Percentiles rank a stretch among this genome's conserved stretches.
These are phyloP conservation scores for Irpex lacteus DNA, from an alignment of 1,284 basidiomycete species.

Conservation along the genomic window DNA sequence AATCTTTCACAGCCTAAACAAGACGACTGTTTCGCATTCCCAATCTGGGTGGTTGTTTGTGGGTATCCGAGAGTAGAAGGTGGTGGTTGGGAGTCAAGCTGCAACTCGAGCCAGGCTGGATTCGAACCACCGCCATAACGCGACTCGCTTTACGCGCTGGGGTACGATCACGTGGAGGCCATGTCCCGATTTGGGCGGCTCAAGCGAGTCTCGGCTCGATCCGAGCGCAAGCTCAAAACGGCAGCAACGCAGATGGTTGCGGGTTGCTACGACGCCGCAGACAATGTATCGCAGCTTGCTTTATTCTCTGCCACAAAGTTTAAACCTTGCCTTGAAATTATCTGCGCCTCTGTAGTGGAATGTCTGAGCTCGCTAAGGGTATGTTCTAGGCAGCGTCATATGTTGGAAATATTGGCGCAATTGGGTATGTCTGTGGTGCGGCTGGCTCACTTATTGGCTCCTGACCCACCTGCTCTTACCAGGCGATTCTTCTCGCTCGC, in stretches of 20 bases:
- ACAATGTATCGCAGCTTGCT: neutral
- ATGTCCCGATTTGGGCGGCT: conserved; percentile 1
- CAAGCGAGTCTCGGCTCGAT: neutral
- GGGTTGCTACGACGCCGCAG: neutral
- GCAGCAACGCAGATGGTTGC: neutral
- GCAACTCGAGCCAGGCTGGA: neutral
- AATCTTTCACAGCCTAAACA: neutral
- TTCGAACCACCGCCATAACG: conserved; percentile 9
- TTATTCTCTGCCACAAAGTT: neutral
- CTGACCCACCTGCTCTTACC: neutral
- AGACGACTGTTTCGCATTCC: neutral
- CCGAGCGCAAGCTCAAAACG: neutral
- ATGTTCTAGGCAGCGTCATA: neutral
- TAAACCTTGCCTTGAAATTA: neutral
- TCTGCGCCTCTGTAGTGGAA: too few species aligned
- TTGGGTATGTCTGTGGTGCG: neutral
- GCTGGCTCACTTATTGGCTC: neutral
- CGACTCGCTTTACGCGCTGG: conserved; percentile 8
- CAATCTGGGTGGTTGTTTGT: neutral
- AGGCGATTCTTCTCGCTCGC: neutral
- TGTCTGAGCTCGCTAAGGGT: too few species aligned
- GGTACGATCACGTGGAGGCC: conserved; percentile 28
- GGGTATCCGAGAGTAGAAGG: neutral
- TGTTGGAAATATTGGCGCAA: neutral
- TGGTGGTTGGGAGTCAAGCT: neutral